Evolutionary conservation across 2,329 filamentous ascomycete species (phyloP).

Genomic region (Botrytis deweyae): DNA sequence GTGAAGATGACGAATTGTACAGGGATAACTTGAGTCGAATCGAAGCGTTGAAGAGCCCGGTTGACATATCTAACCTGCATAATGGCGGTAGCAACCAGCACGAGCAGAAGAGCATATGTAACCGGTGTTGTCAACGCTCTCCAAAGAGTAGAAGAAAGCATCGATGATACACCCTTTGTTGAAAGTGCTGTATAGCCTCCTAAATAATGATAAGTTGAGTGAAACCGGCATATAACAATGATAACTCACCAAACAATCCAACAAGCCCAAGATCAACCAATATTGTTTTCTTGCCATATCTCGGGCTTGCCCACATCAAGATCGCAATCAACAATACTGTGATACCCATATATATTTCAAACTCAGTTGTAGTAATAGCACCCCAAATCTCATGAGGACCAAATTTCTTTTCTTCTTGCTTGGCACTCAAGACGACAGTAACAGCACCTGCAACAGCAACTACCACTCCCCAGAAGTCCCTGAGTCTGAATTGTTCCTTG

Average conservation of each 20-base stretch:
- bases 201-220: slow-evolving; percentile 40
- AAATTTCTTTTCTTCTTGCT: slow-evolving; percentile 83
- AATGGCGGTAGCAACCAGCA: slow-evolving; percentile 80
- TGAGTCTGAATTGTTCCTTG: slow-evolving; percentile 80
- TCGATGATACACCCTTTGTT: slow-evolving; percentile 93
- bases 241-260: slow-evolving; percentile 76
- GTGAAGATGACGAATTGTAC: slow-evolving; percentile 98
- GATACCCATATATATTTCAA: slow-evolving; percentile 84
- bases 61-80: slow-evolving; percentile 99
- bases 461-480: slow-evolving; percentile 85
- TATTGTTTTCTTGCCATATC: slow-evolving; percentile 82
- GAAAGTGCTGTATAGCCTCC: slow-evolving; percentile 95
- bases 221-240: background rate
- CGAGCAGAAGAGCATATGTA: slow-evolving; percentile 78
- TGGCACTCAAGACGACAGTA: slow-evolving; percentile 88
- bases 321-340: slow-evolving; percentile 70
- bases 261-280: slow-evolving; percentile 92
- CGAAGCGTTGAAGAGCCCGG: slow-evolving; percentile 83
- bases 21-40: slow-evolving; percentile 96
- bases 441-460: slow-evolving; percentile 86
- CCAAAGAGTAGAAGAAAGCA: slow-evolving; percentile 88
- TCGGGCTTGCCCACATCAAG: slow-evolving; percentile 79
- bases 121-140: slow-evolving; percentile 88
- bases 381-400: slow-evolving; percentile 88
- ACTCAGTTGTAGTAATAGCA: slow-evolving; percentile 83